Conservation (phyloP, 1,284 basidiomycete genomes). For the Amylostereum chailletii region DNA sequence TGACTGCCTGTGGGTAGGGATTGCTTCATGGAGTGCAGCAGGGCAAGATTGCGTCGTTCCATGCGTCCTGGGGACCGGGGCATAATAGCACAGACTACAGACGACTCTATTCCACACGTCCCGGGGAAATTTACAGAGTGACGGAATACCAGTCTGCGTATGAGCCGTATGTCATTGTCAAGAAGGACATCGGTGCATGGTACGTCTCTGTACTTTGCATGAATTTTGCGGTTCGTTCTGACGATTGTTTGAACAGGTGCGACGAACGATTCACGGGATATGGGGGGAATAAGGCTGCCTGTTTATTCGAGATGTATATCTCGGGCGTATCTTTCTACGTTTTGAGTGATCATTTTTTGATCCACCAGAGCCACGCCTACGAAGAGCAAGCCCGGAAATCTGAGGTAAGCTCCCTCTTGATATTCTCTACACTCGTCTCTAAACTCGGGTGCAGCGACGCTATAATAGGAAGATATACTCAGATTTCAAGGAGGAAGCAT, state of each 20-base stretch:
- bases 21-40: conserved; percentile 47
- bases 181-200: conserved; percentile 59
- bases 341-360: conserved; percentile 75
- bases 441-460: conserved; percentile 42
- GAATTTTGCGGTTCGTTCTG: conserved; percentile 5
- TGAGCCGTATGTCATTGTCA: conserved; percentile 79
- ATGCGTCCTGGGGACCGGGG: conserved; percentile 66
- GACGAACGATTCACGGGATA: conserved; percentile 87
- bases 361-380: conserved; percentile 78
- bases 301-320: conserved; percentile 57
- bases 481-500: conserved; percentile 69
- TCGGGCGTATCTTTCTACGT: conserved; percentile 72
- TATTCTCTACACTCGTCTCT: background rate
- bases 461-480: conserved; percentile 71
- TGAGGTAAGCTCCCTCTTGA: conserved; percentile 38
- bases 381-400: conserved; percentile 62
- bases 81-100: conserved; percentile 76
- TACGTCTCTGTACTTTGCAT: background rate
- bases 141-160: conserved; percentile 71
- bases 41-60: conserved; percentile 62
- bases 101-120: conserved; percentile 50
- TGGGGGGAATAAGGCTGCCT: conserved; percentile 65
- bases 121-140: conserved; percentile 67
- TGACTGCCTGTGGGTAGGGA: conserved; percentile 25
- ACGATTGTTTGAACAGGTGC: conserved; percentile 39